phyloP scores from a whole-genome alignment of 495 filamentous ascomycete species.

The Jackrogersella minutella region DNA sequence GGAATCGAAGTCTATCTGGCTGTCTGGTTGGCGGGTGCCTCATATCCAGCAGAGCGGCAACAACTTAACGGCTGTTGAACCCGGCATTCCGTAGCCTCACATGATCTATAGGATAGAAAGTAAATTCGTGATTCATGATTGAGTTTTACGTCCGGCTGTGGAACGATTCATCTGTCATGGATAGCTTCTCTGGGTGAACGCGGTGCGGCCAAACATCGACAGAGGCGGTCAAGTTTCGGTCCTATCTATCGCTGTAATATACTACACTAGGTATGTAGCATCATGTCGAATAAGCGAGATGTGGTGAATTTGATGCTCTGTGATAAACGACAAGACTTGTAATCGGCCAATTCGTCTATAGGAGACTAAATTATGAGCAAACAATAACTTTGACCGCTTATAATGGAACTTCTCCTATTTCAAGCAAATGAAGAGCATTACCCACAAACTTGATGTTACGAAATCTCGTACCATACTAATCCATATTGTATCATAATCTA shows the following conservation, averaged over 20 bases:
- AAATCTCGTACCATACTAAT: no score
- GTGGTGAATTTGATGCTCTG: no score
- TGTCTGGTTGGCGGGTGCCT: neutral
- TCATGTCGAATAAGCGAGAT: neutral
- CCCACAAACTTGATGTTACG: no score
- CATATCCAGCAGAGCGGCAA: conserved; percentile 10
- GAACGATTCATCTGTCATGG: neutral
- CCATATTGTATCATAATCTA: no score
- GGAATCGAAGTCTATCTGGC: neutral
- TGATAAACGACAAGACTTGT: no score
- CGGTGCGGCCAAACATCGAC: neutral
- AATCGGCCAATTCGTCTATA: no score
- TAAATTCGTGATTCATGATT: neutral
- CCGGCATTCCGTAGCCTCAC: neutral
- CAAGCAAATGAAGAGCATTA: neutral
- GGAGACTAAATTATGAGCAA: no score
- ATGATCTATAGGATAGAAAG: neutral
- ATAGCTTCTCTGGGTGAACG: neutral
- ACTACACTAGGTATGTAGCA: neutral
- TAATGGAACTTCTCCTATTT: neutral
- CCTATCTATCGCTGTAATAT: neutral
- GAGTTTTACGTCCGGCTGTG: neutral
- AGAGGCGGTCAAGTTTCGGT: neutral
- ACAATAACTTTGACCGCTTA: neutral
- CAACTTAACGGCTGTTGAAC: neutral